Evolutionary conservation across 495 filamentous ascomycete genomes (phyloP).

Genomic region (Extremus antarcticus): DNA sequence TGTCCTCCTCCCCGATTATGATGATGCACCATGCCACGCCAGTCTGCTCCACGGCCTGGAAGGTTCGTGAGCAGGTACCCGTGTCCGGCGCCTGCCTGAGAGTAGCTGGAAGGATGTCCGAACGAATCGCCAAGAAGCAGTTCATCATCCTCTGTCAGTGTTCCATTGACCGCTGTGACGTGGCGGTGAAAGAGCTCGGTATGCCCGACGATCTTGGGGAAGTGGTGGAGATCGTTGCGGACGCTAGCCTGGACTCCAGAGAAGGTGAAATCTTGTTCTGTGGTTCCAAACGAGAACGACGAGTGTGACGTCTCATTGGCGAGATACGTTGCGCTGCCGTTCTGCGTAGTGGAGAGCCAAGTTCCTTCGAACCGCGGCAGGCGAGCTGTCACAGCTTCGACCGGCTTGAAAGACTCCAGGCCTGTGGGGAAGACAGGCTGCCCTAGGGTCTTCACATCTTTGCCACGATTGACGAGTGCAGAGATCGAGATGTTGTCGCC

Average conservation of each 20-base stretch:
- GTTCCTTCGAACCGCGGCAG: slow-evolving; percentile 34
- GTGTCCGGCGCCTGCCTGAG: neutral
- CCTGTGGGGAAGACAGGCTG: slow-evolving; percentile 51
- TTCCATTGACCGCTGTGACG: slow-evolving; percentile 43
- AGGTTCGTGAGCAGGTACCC: neutral
- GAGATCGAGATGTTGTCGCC: slow-evolving; percentile 47
- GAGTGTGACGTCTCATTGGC: slow-evolving; percentile 36
- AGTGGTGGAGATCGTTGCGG: slow-evolving; percentile 1
- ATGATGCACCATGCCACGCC: neutral
- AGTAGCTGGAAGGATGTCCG: neutral
- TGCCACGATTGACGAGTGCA: slow-evolving; percentile 48
- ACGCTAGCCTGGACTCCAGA: slow-evolving; percentile 10
- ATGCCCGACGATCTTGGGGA: slow-evolving; percentile 3
- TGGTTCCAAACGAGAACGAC: slow-evolving; percentile 41
- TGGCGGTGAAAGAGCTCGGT: slow-evolving; percentile 36
- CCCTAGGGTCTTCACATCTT: slow-evolving; percentile 43
- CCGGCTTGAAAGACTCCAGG: slow-evolving; percentile 33
- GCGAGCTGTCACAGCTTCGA: neutral
- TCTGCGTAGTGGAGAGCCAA: slow-evolving; percentile 40
- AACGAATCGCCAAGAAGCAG: slow-evolving; percentile 22
- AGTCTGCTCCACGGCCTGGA: slow-evolving; percentile 3
- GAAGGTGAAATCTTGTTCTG: slow-evolving; percentile 46
- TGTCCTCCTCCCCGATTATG: neutral
- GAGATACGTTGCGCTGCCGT: slow-evolving; percentile 45
- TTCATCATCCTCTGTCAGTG: slow-evolving; percentile 33